Percentiles rank a stretch among this genome's conserved stretches.
Evolutionary conservation across 306 rosid genomes (phyloP).

Genomic region (Quercus berberidifolia): DNA sequence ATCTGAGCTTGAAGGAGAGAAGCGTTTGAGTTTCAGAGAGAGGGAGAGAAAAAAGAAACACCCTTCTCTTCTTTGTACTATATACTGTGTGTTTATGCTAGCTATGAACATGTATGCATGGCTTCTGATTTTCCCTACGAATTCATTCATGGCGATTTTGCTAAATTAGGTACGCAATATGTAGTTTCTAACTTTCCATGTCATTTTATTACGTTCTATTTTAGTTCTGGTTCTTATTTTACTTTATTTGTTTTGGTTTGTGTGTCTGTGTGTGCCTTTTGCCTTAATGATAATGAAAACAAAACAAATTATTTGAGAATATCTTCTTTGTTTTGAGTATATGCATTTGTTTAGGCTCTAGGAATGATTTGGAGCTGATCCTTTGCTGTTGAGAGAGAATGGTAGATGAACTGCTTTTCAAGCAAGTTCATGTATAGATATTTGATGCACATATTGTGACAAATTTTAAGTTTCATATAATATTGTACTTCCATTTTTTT

Average conservation of each 20-base stretch:
- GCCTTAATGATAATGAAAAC: neutral
- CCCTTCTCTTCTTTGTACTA: neutral
- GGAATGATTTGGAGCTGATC: neutral
- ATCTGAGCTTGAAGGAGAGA: neutral
- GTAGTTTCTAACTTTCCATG: neutral
- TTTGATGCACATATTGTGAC: no score
- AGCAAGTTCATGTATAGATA: neutral
- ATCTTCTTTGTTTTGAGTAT: neutral
- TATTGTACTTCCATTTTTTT: neutral
- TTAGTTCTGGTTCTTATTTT: neutral
- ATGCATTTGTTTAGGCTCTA: neutral
- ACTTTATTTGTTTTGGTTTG: neutral
- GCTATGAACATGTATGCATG: neutral
- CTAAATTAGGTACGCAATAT: neutral
- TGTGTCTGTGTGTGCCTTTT: neutral
- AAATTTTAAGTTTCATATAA: no score
- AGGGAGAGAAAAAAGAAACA: neutral
- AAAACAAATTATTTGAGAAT: neutral
- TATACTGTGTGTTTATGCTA: neutral
- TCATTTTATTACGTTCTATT: neutral
- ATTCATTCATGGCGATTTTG: neutral
- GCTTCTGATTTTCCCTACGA: neutral
- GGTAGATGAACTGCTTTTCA: neutral
- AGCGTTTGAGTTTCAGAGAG: neutral
- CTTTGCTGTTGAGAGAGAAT: neutral